phyloP scores from a whole-genome alignment of 208 protist genomes.

The Trypanosoma lewisi region DNA sequence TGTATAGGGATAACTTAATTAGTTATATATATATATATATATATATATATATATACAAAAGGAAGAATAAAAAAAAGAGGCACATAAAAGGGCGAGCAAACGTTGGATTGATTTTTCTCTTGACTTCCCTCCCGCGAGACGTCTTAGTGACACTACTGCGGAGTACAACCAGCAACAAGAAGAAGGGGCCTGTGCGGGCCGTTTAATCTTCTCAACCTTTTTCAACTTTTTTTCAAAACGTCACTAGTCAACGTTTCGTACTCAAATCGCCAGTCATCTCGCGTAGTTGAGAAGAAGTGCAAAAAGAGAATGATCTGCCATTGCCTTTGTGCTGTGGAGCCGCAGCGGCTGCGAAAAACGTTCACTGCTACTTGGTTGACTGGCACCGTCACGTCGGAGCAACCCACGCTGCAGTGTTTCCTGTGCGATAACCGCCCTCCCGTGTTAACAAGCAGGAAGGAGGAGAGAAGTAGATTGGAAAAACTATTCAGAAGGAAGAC shows the following conservation, averaged over 20 bases:
- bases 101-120: neutral
- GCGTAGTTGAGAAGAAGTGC: neutral
- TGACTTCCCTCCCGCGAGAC: too few relatives aligned
- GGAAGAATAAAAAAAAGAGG: conserved; percentile 1
- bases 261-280: neutral
- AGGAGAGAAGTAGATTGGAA: conserved; percentile 8
- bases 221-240: neutral
- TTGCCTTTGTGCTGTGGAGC: conserved; percentile 5
- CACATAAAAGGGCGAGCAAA: neutral
- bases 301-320: conserved; percentile 3
- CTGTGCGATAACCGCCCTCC: neutral
- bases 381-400: neutral
- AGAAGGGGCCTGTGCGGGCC: too few relatives aligned
- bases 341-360: neutral
- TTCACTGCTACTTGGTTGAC: conserved; percentile 6
- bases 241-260: neutral
- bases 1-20: conserved; percentile 1
- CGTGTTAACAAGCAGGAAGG: neutral
- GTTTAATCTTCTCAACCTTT: too few relatives aligned
- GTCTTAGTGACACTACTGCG: too few relatives aligned
- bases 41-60: too few relatives aligned
- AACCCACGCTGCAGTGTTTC: neutral
- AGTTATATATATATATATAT: too few relatives aligned
- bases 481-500: neutral
- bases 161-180: too few relatives aligned